phyloP scores from a whole-genome alignment of 2,329 filamentous ascomycete species.

The Phoma sp. region DNA sequence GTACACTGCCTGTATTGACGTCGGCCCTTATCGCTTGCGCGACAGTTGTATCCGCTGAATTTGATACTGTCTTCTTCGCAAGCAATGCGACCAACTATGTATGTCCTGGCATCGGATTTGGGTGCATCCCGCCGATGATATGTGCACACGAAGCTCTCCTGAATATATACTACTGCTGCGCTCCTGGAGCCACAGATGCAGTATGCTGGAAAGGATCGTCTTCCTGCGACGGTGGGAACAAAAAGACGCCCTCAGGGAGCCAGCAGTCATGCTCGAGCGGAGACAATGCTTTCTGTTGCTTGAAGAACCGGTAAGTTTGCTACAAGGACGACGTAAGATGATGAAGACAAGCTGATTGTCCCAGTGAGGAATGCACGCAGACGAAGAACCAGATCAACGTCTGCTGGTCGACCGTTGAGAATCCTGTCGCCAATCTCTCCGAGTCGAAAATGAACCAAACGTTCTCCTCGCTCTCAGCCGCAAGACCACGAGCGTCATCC shows the following conservation, averaged over 20 bases:
- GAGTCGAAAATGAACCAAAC: conserved; percentile 18
- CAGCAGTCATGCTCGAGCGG: conserved; percentile 19
- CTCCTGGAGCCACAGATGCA: conserved; percentile 12
- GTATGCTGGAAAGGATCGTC: conserved; percentile 20
- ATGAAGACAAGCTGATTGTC: neutral
- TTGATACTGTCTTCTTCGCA: conserved; percentile 23
- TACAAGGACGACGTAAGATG: neutral
- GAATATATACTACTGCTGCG: conserved; percentile 26
- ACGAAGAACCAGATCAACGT: conserved; percentile 24
- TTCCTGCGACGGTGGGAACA: conserved; percentile 11
- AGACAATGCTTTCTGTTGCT: conserved; percentile 22
- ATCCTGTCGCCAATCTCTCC: conserved; percentile 17
- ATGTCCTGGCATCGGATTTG: conserved; percentile 14
- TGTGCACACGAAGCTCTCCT: conserved; percentile 22
- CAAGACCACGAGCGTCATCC: conserved; percentile 10
- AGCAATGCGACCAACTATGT: conserved; percentile 16
- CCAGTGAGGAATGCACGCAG: conserved; percentile 28
- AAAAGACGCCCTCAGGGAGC: conserved; percentile 10
- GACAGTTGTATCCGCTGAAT: conserved; percentile 5
- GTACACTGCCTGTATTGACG: neutral
- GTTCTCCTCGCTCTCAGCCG: conserved; percentile 21
- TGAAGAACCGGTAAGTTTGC: conserved; percentile 16
- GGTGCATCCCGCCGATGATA: conserved; percentile 19
- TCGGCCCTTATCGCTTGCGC: neutral
- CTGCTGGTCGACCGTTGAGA: conserved; percentile 22